Evolutionary conservation across 2,329 filamentous ascomycete species (phyloP), one percentile per base, ranked within the genome.

Genomic region (Scytalidium sp.): DNA sequence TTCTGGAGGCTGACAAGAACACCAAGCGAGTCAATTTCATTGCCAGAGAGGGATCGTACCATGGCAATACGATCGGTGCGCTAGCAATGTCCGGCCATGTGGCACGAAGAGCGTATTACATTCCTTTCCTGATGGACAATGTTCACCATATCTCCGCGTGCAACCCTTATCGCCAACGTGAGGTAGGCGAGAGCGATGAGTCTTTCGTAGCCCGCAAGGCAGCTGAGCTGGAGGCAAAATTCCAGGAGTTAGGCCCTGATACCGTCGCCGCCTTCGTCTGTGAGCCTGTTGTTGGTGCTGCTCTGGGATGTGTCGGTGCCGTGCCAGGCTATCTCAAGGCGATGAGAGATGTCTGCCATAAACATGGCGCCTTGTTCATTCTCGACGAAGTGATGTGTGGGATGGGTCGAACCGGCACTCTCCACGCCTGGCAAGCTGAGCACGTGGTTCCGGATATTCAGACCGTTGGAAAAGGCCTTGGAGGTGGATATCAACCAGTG

Each of bases 351-450:
- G 72, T 94, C 1, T 94, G 89, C 63, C 77, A 85, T 46, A 81
- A 80, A 52, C 75, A 93, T 60, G 88, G 85, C 0, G 82, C 85
- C 0, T 76, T 94, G 0, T 72, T 94, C n/a, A 85, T 93, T 42
- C 69, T 93, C 0, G 90, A 94, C 60, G 89, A 93, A 60, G 72
- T 86, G 50, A 85, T 87, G 81, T 77, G 74, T 52, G 79, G 79
- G 4, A 75, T 76, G 68, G 79, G 79, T 9, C 70, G 79, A 2
- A 69, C 68, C 3, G 78, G 77, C 3, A 75, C 66, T 51, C 60
- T 84, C 59, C 74, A 85, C 69, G 74, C 77, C 13, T 83, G 75
- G 76, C 72, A 81, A 57, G 67, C 75, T 29, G 72, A 79, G 45
- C 71, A 66, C 11, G 69, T 78, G 6, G 70, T 70, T 3, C 85